A percentile compares a stretch with the other conserved stretches of the same genome.
Conservation (phyloP, 257 asterid genomes). For the Solanum medicagineum region DNA sequence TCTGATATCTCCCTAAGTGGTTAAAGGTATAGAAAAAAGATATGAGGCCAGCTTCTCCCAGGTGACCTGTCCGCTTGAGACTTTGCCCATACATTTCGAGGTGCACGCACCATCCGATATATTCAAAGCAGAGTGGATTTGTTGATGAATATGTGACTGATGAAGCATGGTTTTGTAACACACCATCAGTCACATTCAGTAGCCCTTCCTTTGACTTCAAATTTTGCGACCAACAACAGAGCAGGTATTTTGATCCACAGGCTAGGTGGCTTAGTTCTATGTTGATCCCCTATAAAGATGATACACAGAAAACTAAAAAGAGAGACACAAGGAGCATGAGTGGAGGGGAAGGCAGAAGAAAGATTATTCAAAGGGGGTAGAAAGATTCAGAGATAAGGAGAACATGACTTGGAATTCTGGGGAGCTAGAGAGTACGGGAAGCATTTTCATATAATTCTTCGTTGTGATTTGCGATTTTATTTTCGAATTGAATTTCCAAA, state of each 20-base stretch:
- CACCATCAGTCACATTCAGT: background rate
- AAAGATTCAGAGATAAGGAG: background rate
- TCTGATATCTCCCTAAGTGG: background rate
- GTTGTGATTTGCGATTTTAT: too few species aligned
- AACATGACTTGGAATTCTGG: background rate
- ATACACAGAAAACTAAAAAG: background rate
- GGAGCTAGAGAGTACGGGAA: background rate
- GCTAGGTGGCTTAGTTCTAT: background rate
- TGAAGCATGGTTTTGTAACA: background rate
- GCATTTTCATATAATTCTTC: background rate
- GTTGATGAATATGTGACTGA: background rate
- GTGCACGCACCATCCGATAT: background rate
- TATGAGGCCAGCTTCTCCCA: background rate
- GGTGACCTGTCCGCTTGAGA: background rate
- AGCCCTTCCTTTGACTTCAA: background rate
- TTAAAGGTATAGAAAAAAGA: background rate
- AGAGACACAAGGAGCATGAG: background rate
- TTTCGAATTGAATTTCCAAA: too few species aligned
- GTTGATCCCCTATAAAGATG: background rate
- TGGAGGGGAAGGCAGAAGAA: background rate
- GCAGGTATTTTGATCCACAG: background rate
- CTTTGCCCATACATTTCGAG: background rate
- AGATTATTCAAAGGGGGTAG: background rate
- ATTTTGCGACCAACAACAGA: background rate
- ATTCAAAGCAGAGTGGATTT: background rate